These are phyloP conservation scores for Cicer arietinum DNA, from an alignment of 306 rosid species.

Conservation along the genomic window DNA sequence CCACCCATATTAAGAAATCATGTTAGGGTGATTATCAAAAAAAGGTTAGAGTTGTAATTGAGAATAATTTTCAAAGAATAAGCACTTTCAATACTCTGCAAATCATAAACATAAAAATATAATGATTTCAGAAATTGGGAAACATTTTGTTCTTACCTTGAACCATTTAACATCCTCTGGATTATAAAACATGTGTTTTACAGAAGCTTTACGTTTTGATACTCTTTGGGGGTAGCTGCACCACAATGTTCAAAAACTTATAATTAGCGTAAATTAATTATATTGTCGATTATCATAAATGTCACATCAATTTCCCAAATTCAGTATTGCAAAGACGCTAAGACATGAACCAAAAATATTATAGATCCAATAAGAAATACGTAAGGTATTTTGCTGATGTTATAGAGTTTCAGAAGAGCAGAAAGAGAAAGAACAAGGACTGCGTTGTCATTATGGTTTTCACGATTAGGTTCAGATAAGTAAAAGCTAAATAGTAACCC, in stretches of 20 bases:
- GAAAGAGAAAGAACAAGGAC: neutral
- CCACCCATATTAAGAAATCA: conserved; percentile 40
- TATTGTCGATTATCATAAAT: conserved; percentile 4
- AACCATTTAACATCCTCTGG: conserved; percentile 99
- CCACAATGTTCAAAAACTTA: conserved; percentile 26
- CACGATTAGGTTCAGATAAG: neutral
- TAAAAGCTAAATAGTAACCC: neutral
- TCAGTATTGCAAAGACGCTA: neutral
- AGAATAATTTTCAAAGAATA: conserved; percentile 10
- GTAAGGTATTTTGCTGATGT: neutral
- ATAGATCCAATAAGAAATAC: conserved; percentile 17
- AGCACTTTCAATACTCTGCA: neutral
- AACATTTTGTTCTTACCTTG: conserved; percentile 61
- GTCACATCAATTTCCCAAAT: conserved; percentile 7
- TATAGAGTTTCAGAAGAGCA: neutral
- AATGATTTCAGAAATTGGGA: conserved; percentile 11
- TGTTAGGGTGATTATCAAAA: neutral
- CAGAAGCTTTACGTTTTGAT: conserved; percentile 83
- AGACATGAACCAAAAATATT: conserved; percentile 2
- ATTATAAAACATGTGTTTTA: conserved; percentile 83
- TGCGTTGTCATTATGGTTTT: neutral
- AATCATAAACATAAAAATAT: conserved; percentile 6
- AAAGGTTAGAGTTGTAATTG: neutral
- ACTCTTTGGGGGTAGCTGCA: conserved; percentile 98
- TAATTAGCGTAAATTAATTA: conserved; percentile 6